phyloP scores from a whole-genome alignment of 768 basidiomycete species.

The Hydnum rufescens region DNA sequence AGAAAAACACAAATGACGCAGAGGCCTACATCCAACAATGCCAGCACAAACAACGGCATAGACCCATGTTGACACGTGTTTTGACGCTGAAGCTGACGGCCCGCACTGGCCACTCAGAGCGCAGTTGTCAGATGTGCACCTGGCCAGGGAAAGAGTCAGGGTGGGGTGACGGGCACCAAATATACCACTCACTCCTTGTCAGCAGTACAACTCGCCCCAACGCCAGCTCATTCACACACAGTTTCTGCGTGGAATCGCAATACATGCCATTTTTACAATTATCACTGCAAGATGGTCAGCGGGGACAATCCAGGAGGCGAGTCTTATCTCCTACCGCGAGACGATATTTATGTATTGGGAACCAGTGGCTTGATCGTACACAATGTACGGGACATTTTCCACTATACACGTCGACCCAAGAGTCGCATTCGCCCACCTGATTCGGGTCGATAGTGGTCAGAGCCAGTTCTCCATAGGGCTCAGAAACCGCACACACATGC shows the following conservation, averaged over 20 bases:
- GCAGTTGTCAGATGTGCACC: conserved; percentile 67
- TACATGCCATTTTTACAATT: conserved; percentile 59
- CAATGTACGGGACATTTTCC: conserved; percentile 66
- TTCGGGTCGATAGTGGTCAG: conserved; percentile 1
- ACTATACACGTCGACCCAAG: conserved; percentile 39
- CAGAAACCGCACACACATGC: conserved; percentile 36
- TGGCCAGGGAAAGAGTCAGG: conserved; percentile 15
- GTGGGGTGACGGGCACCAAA: background rate
- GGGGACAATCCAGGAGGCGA: too few relatives aligned
- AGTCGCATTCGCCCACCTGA: conserved; percentile 63
- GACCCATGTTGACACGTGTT: conserved; percentile 44
- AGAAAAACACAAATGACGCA: background rate
- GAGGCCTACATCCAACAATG: conserved; percentile 45
- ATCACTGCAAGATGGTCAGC: too few relatives aligned
- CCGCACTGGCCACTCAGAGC: conserved; percentile 41
- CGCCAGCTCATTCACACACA: conserved; percentile 38
- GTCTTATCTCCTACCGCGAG: conserved; percentile 57
- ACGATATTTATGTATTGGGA: conserved; percentile 58
- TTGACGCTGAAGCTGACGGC: conserved; percentile 33
- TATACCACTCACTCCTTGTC: conserved; percentile 29
- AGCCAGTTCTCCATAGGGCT: background rate
- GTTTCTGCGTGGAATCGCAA: conserved; percentile 40
- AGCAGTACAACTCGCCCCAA: conserved; percentile 37
- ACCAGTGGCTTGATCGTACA: conserved; percentile 29
- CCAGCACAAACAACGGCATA: conserved; percentile 52